phyloP scores from a whole-genome alignment of 129 eudicot species.

The Erigeron canadensis region DNA sequence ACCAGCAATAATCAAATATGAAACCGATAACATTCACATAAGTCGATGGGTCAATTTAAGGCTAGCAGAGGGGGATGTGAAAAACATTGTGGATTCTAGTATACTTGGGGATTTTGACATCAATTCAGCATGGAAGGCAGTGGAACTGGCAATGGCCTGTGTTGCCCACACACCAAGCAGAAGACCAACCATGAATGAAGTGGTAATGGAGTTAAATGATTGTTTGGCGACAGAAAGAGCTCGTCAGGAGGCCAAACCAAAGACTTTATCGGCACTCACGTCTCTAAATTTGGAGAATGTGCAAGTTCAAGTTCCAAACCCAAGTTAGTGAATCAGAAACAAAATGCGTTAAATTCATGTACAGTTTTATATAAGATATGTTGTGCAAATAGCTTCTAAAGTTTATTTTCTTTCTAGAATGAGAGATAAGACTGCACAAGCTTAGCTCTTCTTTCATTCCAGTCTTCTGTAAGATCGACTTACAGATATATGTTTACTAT shows the following conservation, averaged over 20 bases:
- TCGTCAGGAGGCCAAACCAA: background rate
- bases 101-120: conserved; percentile 19
- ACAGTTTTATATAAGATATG: background rate
- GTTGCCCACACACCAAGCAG: conserved; percentile 10
- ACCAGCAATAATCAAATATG: conserved; percentile 26
- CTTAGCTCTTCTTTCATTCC: too few species aligned
- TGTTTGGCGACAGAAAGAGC: conserved; percentile 20
- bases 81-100: conserved; percentile 25
- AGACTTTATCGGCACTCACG: background rate
- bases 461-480: too few species aligned
- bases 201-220: conserved; percentile 23
- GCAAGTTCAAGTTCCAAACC: background rate
- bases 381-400: background rate
- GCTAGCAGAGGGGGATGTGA: conserved; percentile 19
- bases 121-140: conserved; percentile 28
- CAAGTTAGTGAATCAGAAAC: background rate
- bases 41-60: conserved; percentile 17
- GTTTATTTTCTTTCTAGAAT: background rate
- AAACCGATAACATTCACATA: conserved; percentile 20
- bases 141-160: conserved; percentile 35
- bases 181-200: conserved; percentile 33
- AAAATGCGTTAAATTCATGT: too few species aligned
- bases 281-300: conserved; percentile 12
- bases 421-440: too few species aligned
- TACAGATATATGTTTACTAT: too few species aligned